Percentiles rank a stretch among this genome's conserved stretches.
Evolutionary conservation across 805 yeast genomes (phyloP).

Genomic region (Tetrapisispora nanseiensis): DNA sequence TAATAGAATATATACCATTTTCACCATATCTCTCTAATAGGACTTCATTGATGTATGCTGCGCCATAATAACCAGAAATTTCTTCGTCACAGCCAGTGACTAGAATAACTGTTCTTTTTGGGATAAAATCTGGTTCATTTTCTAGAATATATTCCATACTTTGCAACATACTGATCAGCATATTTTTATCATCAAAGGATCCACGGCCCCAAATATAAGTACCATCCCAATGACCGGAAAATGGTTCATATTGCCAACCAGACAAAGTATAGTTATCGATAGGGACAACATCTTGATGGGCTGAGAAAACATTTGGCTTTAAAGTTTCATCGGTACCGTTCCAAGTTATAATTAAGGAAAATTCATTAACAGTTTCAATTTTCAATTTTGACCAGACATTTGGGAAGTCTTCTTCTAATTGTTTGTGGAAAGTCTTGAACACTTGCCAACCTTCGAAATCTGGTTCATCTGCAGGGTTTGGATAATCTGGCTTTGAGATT

Average conservation of each 20-base stretch:
- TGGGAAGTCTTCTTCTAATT: slow-evolving; percentile 51
- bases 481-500: slow-evolving; percentile 45
- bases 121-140: slow-evolving; percentile 40
- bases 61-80: slow-evolving; percentile 56
- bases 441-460: slow-evolving; percentile 33
- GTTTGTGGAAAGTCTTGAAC: slow-evolving; percentile 43
- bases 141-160: slow-evolving; percentile 47
- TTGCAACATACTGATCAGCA: slow-evolving; percentile 57
- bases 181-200: slow-evolving; percentile 62
- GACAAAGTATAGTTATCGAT: slow-evolving; percentile 46
- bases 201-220: slow-evolving; percentile 66
- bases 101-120: slow-evolving; percentile 51
- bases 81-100: slow-evolving; percentile 81
- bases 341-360: slow-evolving; percentile 59
- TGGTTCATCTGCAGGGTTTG: slow-evolving; percentile 17
- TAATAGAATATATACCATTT: slow-evolving; percentile 47
- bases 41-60: slow-evolving; percentile 36
- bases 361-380: slow-evolving; percentile 48
- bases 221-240: slow-evolving; percentile 58
- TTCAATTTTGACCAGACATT: slow-evolving; percentile 37
- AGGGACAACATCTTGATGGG: slow-evolving; percentile 87
- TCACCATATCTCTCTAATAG: slow-evolving; percentile 48
- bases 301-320: slow-evolving; percentile 62
- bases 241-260: slow-evolving; percentile 64
- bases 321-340: slow-evolving; percentile 42